Conservation (phyloP, 2,329 filamentous ascomycete genomes). For the Fusarium avenaceum region DNA sequence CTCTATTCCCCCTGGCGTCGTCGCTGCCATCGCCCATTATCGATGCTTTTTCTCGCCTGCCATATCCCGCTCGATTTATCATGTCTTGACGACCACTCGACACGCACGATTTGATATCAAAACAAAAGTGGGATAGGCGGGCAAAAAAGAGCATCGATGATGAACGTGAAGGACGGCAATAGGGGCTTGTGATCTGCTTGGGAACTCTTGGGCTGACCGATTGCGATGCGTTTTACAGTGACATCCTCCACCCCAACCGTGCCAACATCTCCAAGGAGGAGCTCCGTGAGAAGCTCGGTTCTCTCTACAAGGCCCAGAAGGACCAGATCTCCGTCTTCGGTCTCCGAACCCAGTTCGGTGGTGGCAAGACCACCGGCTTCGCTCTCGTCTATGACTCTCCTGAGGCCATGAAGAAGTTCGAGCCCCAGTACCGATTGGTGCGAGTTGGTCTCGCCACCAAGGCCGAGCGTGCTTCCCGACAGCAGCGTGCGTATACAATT, state of each 20-base stretch:
- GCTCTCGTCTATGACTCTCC: slow-evolving; percentile 98
- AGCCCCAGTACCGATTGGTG: slow-evolving; percentile 97
- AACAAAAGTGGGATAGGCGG: slow-evolving; percentile 26
- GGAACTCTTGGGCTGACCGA: slow-evolving; percentile 46
- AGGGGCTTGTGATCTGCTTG: slow-evolving; percentile 24
- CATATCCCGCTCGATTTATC: slow-evolving; percentile 20
- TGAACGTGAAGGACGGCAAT: not conserved
- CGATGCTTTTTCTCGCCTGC: slow-evolving; percentile 28
- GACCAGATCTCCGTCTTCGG: slow-evolving; percentile 98
- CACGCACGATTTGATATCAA: slow-evolving; percentile 25
- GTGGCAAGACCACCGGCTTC: slow-evolving; percentile 99
- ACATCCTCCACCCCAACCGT: slow-evolving; percentile 99
- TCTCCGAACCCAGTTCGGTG: slow-evolving; percentile 98
- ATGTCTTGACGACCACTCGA: slow-evolving; percentile 20
- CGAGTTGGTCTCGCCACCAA: slow-evolving; percentile 92
- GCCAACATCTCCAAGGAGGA: slow-evolving; percentile 99
- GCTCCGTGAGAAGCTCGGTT: slow-evolving; percentile 92
- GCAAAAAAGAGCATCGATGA: slow-evolving; percentile 24
- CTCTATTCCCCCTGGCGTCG: slow-evolving; percentile 14
- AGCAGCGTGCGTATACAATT: slow-evolving; percentile 86
- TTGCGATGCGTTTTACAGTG: slow-evolving; percentile 68
- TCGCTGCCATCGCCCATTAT: slow-evolving; percentile 27
- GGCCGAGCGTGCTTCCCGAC: slow-evolving; percentile 97
- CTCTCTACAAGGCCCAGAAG: slow-evolving; percentile 98
- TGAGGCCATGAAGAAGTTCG: slow-evolving; percentile 99